Percentiles rank a stretch among this genome's conserved stretches.
Evolutionary conservation across 2,329 filamentous ascomycete genomes (phyloP).

Genomic region (Aspergillus neotritici): DNA sequence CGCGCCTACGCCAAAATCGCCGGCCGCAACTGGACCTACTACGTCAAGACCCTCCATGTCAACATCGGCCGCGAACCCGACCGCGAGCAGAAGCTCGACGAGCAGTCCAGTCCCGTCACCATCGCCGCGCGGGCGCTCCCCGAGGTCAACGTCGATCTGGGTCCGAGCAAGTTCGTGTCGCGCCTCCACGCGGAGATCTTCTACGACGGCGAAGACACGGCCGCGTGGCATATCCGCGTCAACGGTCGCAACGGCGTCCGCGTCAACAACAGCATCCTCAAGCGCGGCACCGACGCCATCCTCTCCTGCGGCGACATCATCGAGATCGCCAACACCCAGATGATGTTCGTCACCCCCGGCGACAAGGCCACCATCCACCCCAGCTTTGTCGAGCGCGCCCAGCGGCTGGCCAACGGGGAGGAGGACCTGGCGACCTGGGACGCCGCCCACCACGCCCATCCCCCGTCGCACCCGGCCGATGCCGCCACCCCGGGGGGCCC

Average conservation of each 20-base stretch:
- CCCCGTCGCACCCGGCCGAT: constrained; percentile 11
- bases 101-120: constrained; percentile 44
- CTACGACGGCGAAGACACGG: constrained; percentile 60
- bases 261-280: constrained; percentile 68
- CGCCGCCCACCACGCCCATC: constrained; percentile 35
- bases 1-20: constrained; percentile 48
- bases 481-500: constrained; percentile 13
- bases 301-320: constrained; percentile 85
- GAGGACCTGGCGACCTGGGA: constrained; percentile 35
- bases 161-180: constrained; percentile 75
- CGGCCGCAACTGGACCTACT: constrained; percentile 49
- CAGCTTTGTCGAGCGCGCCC: constrained; percentile 64
- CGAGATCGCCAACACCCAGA: constrained; percentile 87
- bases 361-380: constrained; percentile 65
- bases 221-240: constrained; percentile 75
- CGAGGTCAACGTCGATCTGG: constrained; percentile 78
- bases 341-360: constrained; percentile 95
- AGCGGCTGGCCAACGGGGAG: constrained; percentile 38
- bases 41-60: constrained; percentile 45
- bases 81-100: constrained; percentile 37
- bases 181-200: constrained; percentile 69
- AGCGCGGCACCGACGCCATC: constrained; percentile 58
- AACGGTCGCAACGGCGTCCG: constrained; percentile 89
- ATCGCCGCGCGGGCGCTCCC: constrained; percentile 41
- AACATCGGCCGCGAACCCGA: constrained; percentile 48